Evolutionary conservation across 345 rosid genomes (phyloP).

Genomic region (Heritiera littoralis): DNA sequence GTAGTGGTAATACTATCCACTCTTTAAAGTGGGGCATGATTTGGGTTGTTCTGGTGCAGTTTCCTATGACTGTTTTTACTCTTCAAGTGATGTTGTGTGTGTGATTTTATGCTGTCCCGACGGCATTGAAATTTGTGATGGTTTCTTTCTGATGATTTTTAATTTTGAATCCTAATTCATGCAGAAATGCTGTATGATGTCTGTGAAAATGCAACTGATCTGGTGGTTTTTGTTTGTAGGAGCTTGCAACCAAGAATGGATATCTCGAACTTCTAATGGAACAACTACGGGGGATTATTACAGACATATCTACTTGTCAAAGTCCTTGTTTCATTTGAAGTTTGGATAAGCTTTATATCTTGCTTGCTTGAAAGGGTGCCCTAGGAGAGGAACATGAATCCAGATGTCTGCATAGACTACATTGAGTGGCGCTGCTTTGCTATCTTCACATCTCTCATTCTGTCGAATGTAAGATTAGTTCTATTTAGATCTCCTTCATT

Average conservation of each 20-base stretch:
- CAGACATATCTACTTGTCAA: conserved; percentile 87
- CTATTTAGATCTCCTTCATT: not conserved
- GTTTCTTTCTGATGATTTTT: not conserved
- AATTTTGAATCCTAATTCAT: not conserved
- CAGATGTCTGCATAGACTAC: conserved; percentile 11
- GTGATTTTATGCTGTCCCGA: not conserved
- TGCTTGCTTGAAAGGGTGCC: not conserved
- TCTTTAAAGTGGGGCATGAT: not conserved
- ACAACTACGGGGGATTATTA: conserved; percentile 68
- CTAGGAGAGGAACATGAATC: not conserved
- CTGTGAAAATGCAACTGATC: not conserved
- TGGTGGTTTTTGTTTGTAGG: conserved; percentile 41
- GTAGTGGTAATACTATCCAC: not conserved
- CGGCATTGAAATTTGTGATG: not conserved
- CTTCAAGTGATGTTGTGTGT: not conserved
- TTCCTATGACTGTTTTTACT: not conserved
- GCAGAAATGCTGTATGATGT: not conserved
- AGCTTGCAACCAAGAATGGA: conserved; percentile 72
- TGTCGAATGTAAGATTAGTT: conserved; percentile 2
- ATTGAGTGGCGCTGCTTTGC: conserved; percentile 2
- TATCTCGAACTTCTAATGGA: conserved; percentile 72
- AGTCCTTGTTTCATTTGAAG: conserved; percentile 70
- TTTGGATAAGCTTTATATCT: not conserved
- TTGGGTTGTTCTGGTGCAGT: not conserved
- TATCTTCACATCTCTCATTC: conserved; percentile 5